Evolutionary conservation across 306 rosid species (phyloP), one percentile per base, ranked within the genome.

Genomic region (Sophora flavescens): DNA sequence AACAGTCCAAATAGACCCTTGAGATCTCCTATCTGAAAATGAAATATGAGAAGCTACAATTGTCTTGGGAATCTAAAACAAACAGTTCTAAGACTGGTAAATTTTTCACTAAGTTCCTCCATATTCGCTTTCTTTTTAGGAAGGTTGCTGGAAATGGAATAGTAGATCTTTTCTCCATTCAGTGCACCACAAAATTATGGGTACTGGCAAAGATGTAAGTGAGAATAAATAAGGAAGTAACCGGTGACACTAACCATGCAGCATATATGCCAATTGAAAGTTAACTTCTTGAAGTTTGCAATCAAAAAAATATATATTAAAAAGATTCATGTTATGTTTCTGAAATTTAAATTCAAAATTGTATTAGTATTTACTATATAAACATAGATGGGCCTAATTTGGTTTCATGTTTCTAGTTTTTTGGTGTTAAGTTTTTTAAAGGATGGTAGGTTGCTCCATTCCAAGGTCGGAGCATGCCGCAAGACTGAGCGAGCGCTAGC

Each of bases 11-110:
- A 82, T 11, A 89, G 76, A 63, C 97, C 98, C 71, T 89, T 92
- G 50, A 95, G 90, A 86, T 95, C 98, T 79, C 97, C 98, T 79
- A 92, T 53, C 97, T 95, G 91, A 80, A 83, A 82, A 78, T 13
- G 30, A 48, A 3, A 69, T 28, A 44, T 28, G 60, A 47, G 47
- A 87, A 65, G 30, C 30, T 41, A 64, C 30, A 50, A 54, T 61
- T 56, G 44, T 56, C 52, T 14, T 33, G 15, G 69, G 63, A 80
- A 38, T 74, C 76, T 77, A 16, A 68, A 80, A 47, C 11, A 56
- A 66, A 50, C 28, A 78, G 41, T 56, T 75, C 48, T 22, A 51
- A 44, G 16, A 67, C 63, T 52, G 17, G 36, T 47, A 68, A 18
- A 59, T 10, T 22, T 8, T 72, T 76, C 59, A 62, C 61, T 38